Percentiles rank a stretch among this genome's conserved stretches.
phyloP scores from a whole-genome alignment of 1,284 basidiomycete genomes.

The Pisolithus thermaeus region DNA sequence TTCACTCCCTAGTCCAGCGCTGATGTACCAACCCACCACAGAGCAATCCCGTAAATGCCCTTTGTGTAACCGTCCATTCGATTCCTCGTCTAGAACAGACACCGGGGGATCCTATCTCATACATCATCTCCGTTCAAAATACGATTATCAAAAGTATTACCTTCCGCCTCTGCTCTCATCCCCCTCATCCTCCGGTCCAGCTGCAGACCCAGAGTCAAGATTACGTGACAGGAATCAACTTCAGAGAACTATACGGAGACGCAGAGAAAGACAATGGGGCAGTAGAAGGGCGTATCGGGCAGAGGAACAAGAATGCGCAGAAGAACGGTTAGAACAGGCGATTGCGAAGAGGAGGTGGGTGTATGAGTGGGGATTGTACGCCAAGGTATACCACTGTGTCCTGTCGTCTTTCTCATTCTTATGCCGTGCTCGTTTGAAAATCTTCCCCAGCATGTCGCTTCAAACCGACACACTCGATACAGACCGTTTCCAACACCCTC shows the following conservation, averaged over 20 bases:
- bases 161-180: constrained; percentile 61
- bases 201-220: not conserved
- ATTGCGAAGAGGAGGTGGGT: constrained; percentile 55
- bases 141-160: constrained; percentile 77
- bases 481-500: constrained; percentile 75
- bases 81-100: constrained; percentile 17
- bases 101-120: constrained; percentile 57
- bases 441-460: constrained; percentile 71
- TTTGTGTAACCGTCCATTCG: constrained; percentile 71
- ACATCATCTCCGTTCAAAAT: constrained; percentile 70
- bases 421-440: constrained; percentile 2
- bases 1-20: not conserved
- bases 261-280: constrained; percentile 52
- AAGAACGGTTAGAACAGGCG: constrained; percentile 61
- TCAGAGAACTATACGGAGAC: constrained; percentile 25
- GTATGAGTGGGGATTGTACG: constrained; percentile 72
- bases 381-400: constrained; percentile 49
- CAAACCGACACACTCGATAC: constrained; percentile 77
- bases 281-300: constrained; percentile 30
- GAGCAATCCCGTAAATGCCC: constrained; percentile 77
- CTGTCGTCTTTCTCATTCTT: not conserved
- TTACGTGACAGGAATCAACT: constrained; percentile 20
- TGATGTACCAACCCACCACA: constrained; percentile 19
- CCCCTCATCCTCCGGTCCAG: constrained; percentile 32
- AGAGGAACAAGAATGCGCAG: constrained; percentile 46